Percentiles rank a stretch among this genome's conserved stretches.
phyloP scores from a whole-genome alignment of 345 rosid species.

The Hypericum androsaemum region DNA sequence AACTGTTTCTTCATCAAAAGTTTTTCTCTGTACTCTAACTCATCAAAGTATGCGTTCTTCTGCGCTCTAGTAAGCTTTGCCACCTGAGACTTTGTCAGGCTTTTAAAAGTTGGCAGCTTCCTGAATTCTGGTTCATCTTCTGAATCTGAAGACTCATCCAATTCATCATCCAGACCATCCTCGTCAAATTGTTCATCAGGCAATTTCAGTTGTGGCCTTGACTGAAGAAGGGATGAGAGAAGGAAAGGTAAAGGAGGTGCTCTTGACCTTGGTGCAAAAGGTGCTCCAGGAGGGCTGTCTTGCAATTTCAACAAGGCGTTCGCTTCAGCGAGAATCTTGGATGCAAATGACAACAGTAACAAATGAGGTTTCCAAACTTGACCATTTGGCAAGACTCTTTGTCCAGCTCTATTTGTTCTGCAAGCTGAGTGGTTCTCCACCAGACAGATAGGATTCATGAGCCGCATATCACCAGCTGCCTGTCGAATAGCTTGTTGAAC shows the following conservation, averaged over 20 bases:
- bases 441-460: constrained; percentile 95
- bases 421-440: constrained; percentile 99
- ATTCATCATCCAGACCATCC: constrained; percentile 64
- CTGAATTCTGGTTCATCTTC: constrained; percentile 81
- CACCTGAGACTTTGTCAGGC: constrained; percentile 67
- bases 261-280: constrained; percentile 59
- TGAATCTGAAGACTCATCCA: constrained; percentile 66
- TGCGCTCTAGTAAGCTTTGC: constrained; percentile 64
- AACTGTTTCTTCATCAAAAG: constrained; percentile 84
- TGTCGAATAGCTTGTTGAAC: constrained; percentile 97
- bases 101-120: constrained; percentile 76
- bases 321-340: constrained; percentile 93
- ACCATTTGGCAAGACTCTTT: constrained; percentile 96
- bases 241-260: constrained; percentile 82
- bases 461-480: constrained; percentile 99
- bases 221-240: constrained; percentile 88
- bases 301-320: constrained; percentile 75
- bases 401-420: constrained; percentile 94
- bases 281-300: constrained; percentile 79
- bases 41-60: constrained; percentile 79
- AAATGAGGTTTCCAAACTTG: constrained; percentile 99
- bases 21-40: constrained; percentile 78
- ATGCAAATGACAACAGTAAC: constrained; percentile 91
- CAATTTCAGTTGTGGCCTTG: constrained; percentile 78
- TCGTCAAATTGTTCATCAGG: constrained; percentile 89